A percentile compares a stretch with the other conserved stretches of the same genome.
Conservation (phyloP, 1,284 basidiomycete genomes). For the Erythrobasidium hasegawianum region DNA sequence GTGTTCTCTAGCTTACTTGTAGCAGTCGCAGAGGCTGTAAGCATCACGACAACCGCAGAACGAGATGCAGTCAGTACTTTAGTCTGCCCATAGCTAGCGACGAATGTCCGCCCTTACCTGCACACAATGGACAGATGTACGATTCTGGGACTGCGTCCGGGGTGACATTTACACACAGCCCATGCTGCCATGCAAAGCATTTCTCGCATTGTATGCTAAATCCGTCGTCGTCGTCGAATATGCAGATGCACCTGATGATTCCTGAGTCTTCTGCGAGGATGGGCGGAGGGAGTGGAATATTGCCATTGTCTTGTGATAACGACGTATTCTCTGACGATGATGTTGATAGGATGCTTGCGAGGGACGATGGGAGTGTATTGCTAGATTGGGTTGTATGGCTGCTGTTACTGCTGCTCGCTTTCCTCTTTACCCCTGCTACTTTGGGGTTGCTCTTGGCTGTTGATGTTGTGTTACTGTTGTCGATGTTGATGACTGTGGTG, state of each 20-base stretch:
- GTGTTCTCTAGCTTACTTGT: no score
- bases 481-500: slow-evolving; percentile 4
- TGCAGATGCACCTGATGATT: slow-evolving; percentile 64
- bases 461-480: not conserved
- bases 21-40: no score
- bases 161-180: slow-evolving; percentile 74
- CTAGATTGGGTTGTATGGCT: not conserved
- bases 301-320: not conserved
- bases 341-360: not conserved
- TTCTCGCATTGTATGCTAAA: slow-evolving; percentile 88
- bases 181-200: slow-evolving; percentile 87
- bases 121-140: slow-evolving; percentile 52
- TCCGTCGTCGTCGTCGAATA: slow-evolving; percentile 70
- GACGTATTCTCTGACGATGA: not conserved
- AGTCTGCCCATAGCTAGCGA: no score
- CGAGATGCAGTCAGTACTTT: no score
- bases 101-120: slow-evolving; percentile 35
- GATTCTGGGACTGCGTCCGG: slow-evolving; percentile 66
- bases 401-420: not conserved
- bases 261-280: slow-evolving; percentile 40
- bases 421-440: slow-evolving; percentile 1
- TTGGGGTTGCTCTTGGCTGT: slow-evolving; percentile 1
- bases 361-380: no score
- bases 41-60: no score
- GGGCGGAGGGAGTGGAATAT: slow-evolving; percentile 18